Evolutionary conservation across 202 grass and related monocot genomes (phyloP).

Genomic region (Schoenoplectus triqueter): DNA sequence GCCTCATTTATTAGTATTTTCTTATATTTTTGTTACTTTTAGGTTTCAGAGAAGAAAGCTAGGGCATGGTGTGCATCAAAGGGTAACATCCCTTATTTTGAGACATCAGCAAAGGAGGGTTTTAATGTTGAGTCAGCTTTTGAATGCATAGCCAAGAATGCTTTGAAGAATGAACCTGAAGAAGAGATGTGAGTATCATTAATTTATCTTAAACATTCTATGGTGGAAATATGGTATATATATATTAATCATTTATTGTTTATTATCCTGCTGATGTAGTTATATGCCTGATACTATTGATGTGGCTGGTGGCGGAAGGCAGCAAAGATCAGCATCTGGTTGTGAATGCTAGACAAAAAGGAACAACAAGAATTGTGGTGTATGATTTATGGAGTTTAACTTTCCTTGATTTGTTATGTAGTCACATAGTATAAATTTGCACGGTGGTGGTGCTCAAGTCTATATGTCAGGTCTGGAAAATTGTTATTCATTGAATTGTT

Average conservation of each 20-base stretch:
- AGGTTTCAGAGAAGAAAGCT: slow-evolving; percentile 90
- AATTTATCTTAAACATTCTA: not conserved
- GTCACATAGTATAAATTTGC: slow-evolving; percentile 42
- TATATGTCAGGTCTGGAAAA: slow-evolving; percentile 51
- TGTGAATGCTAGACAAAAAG: slow-evolving; percentile 83
- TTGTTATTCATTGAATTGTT: slow-evolving; percentile 50
- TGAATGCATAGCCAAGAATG: slow-evolving; percentile 89
- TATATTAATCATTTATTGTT: slow-evolving; percentile 14
- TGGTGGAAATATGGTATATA: not conserved
- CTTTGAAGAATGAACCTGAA: slow-evolving; percentile 94
- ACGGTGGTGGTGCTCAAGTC: slow-evolving; percentile 9
- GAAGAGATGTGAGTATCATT: slow-evolving; percentile 79
- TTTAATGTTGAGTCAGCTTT: slow-evolving; percentile 91
- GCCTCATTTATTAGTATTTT: slow-evolving; percentile 10
- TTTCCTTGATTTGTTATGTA: slow-evolving; percentile 45
- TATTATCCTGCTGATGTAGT: slow-evolving; percentile 45
- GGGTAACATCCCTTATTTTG: slow-evolving; percentile 90
- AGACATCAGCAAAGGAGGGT: slow-evolving; percentile 97
- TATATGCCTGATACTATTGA: slow-evolving; percentile 94
- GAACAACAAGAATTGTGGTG: not conserved
- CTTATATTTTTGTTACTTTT: slow-evolving; percentile 18
- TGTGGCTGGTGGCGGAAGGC: slow-evolving; percentile 63
- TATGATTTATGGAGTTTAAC: slow-evolving; percentile 35
- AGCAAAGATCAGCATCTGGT: slow-evolving; percentile 60
- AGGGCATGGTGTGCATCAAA: slow-evolving; percentile 95